Conservation (phyloP, 257 asterid genomes). For the Ehretia macrophylla region DNA sequence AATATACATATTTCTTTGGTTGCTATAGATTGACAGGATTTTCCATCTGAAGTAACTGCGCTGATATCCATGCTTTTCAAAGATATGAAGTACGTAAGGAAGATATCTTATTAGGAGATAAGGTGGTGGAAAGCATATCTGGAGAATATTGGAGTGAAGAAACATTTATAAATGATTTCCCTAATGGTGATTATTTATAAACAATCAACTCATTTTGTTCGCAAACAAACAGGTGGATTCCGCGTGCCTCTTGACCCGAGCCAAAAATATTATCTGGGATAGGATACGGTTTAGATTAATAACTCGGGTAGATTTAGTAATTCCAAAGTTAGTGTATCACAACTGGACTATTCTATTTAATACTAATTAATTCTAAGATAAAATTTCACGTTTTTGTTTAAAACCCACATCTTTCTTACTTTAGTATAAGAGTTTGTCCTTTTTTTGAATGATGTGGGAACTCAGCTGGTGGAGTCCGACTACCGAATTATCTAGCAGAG, state of each 20-base stretch:
- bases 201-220: not conserved
- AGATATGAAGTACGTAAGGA: conserved; percentile 1
- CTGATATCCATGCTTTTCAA: conserved; percentile 20
- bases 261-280: not conserved
- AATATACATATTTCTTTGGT: conserved; percentile 44
- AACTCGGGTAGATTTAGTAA: no score
- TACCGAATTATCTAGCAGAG: no score
- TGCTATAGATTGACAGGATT: conserved; percentile 23
- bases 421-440: no score
- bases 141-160: not conserved
- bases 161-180: not conserved
- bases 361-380: no score
- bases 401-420: no score
- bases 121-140: no score
- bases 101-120: not conserved
- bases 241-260: not conserved
- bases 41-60: conserved; percentile 21
- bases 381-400: no score
- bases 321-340: no score
- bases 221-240: not conserved
- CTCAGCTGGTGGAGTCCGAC: no score
- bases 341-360: no score
- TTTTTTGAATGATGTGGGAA: no score
- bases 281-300: no score
- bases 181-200: not conserved